Evolutionary conservation across 2,329 filamentous ascomycete species (phyloP).

Genomic region (Ophiostoma himal-ulmi): DNA sequence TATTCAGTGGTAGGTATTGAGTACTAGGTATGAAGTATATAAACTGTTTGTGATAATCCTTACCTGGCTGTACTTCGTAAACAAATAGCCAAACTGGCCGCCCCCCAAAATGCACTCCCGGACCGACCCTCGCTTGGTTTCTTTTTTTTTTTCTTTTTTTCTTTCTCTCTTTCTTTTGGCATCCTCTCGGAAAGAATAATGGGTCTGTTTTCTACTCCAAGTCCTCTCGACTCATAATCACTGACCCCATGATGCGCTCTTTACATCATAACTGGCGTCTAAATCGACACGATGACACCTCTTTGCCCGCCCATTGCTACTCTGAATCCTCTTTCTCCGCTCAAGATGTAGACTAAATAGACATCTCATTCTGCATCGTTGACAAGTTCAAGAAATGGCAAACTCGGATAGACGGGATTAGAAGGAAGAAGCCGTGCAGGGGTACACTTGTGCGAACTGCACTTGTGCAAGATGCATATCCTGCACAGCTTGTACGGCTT

Average conservation of each 20-base stretch:
- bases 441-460: background rate
- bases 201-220: no score
- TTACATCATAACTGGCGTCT: background rate
- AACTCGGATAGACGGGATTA: background rate
- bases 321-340: background rate
- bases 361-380: background rate
- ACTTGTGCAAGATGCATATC: background rate
- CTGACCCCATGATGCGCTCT: background rate
- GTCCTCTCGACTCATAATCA: no score
- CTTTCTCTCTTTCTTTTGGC: background rate
- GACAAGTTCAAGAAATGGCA: background rate
- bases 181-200: no score
- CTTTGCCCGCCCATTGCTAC: background rate
- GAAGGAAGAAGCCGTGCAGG: background rate
- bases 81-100: background rate
- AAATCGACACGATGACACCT: constrained; percentile 6
- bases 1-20: background rate
- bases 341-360: background rate
- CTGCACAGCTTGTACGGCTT: background rate
- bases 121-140: background rate
- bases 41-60: background rate
- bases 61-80: background rate
- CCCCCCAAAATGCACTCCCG: background rate
- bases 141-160: background rate
- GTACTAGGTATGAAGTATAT: background rate